These are phyloP conservation scores for Oryza australiensis DNA, from an alignment of 176 grass and related monocot genomes.

Conservation along the genomic window DNA sequence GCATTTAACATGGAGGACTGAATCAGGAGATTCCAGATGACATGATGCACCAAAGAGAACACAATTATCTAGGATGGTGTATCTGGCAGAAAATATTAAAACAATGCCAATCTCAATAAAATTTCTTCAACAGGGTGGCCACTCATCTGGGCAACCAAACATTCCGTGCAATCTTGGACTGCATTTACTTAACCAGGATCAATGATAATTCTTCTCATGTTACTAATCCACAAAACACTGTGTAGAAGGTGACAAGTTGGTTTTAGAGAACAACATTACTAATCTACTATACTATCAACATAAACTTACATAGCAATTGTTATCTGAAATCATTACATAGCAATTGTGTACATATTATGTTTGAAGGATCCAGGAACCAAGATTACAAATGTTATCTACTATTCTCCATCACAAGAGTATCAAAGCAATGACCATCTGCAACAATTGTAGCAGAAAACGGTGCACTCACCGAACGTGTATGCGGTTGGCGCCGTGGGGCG, in stretches of 20 bases:
- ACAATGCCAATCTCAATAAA: neutral
- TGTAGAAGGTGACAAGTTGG: too few relatives aligned
- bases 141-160: neutral
- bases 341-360: constrained; percentile 12
- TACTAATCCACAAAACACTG: neutral
- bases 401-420: neutral
- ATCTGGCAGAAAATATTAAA: neutral
- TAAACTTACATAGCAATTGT: constrained; percentile 22
- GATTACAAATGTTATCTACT: neutral
- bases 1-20: neutral
- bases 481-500: constrained; percentile 69
- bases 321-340: constrained; percentile 22
- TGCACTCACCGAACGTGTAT: constrained; percentile 79
- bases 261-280: neutral
- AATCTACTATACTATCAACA: constrained; percentile 1
- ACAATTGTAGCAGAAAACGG: neutral
- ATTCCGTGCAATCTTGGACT: neutral
- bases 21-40: neutral
- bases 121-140: neutral
- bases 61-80: neutral
- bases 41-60: neutral
- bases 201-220: neutral
- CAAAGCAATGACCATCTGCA: neutral
- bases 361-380: neutral
- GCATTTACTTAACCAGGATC: neutral